Evolutionary conservation across 805 yeast species (phyloP).

Genomic region (Sugiyamaella boreocaroliniensis): DNA sequence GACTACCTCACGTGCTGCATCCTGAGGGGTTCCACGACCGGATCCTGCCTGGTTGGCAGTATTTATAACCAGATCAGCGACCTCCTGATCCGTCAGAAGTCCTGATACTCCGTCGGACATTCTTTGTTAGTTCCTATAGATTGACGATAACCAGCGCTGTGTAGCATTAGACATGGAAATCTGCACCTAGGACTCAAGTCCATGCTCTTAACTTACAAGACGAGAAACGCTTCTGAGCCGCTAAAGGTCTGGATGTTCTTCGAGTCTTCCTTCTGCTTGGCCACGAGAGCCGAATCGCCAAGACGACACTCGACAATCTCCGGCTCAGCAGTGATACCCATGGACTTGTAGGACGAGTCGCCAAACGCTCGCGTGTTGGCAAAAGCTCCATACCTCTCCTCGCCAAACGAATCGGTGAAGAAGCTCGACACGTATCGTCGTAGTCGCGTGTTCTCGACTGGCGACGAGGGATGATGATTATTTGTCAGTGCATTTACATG

Average conservation of each 20-base stretch:
- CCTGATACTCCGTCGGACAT: constrained; percentile 86
- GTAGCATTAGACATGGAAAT: neutral
- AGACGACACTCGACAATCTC: constrained; percentile 65
- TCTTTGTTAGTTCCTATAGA: neutral
- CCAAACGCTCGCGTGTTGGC: constrained; percentile 96
- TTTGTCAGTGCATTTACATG: constrained; percentile 70
- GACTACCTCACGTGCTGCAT: constrained; percentile 78
- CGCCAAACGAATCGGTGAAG: constrained; percentile 87
- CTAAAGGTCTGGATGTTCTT: constrained; percentile 44
- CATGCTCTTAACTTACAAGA: constrained; percentile 34
- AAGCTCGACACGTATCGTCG: constrained; percentile 56
- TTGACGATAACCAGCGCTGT: neutral
- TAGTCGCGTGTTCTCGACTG: constrained; percentile 67
- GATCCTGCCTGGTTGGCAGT: constrained; percentile 51
- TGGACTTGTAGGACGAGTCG: constrained; percentile 68
- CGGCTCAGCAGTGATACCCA: constrained; percentile 90
- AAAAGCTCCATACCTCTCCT: constrained; percentile 69
- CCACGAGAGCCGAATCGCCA: constrained; percentile 41
- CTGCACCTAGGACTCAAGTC: no score
- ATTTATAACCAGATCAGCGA: constrained; percentile 77
- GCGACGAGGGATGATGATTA: constrained; percentile 82
- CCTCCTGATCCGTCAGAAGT: constrained; percentile 78
- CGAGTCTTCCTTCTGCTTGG: neutral
- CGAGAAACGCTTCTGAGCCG: constrained; percentile 83
- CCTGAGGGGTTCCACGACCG: constrained; percentile 70